Conservation (phyloP, 2,329 filamentous ascomycete species). For the Venturia nashicola region DNA sequence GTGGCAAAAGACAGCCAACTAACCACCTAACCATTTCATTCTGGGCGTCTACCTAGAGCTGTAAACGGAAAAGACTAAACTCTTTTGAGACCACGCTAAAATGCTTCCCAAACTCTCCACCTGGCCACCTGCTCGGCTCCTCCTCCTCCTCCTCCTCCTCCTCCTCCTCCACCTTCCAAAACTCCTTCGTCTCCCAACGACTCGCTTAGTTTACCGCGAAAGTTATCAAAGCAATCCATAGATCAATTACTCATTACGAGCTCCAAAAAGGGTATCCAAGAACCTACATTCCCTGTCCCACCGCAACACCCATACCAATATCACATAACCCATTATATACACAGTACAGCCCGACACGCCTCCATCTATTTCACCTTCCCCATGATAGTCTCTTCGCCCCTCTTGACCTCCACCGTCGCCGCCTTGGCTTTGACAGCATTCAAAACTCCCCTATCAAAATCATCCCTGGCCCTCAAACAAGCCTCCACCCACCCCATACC, state of each 20-base stretch:
- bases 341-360: not conserved
- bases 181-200: too few relatives aligned
- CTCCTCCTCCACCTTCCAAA: too few relatives aligned
- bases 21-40: too few relatives aligned
- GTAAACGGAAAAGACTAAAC: too few relatives aligned
- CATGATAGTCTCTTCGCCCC: slow-evolving; percentile 88
- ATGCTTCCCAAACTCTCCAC: too few relatives aligned
- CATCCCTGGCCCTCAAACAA: slow-evolving; percentile 73
- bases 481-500: slow-evolving; percentile 94
- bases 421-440: slow-evolving; percentile 78
- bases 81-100: too few relatives aligned
- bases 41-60: too few relatives aligned
- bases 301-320: not conserved
- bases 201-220: too few relatives aligned
- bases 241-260: not conserved
- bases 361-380: slow-evolving; percentile 61
- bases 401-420: slow-evolving; percentile 70
- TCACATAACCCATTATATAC: too few relatives aligned
- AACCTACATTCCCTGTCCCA: not conserved
- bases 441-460: slow-evolving; percentile 85
- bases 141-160: too few relatives aligned
- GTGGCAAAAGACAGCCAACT: too few relatives aligned
- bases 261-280: not conserved
- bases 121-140: too few relatives aligned
- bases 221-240: not conserved